Percentiles rank a stretch among this genome's conserved stretches.
phyloP scores from a whole-genome alignment of 306 rosid species.

The Casuarina cunninghamiana region DNA sequence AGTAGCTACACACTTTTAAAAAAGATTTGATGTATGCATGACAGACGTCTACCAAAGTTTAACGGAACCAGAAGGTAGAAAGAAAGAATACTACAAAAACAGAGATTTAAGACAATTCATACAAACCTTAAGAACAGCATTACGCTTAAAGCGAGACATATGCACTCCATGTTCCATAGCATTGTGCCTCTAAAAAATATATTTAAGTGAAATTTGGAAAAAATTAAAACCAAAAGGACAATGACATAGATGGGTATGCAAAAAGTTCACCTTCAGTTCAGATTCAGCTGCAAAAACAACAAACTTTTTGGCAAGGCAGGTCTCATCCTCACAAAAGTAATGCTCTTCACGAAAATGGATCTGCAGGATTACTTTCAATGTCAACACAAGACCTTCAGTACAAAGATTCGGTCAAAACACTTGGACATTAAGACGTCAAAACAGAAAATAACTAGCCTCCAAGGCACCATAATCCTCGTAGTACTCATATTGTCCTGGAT shows the following conservation, averaged over 20 bases:
- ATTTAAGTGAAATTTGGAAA: background rate
- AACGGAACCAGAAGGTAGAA: background rate
- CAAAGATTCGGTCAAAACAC: background rate
- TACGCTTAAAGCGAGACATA: background rate
- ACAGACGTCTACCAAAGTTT: background rate
- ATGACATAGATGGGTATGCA: background rate
- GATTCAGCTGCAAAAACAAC: constrained; percentile 51
- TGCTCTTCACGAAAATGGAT: constrained; percentile 56
- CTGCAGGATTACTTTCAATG: constrained; percentile 24
- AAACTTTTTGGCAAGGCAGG: constrained; percentile 55
- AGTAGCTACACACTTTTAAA: too few species aligned
- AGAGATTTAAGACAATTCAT: background rate
- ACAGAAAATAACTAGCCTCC: constrained; percentile 43
- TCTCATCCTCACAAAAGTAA: constrained; percentile 58
- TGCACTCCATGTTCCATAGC: constrained; percentile 13
- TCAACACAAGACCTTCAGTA: background rate
- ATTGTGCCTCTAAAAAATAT: constrained; percentile 11
- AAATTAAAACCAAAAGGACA: background rate
- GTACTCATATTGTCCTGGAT: constrained; percentile 51
- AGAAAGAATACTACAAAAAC: background rate
- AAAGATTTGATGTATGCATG: background rate
- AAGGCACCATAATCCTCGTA: constrained; percentile 55
- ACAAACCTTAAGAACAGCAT: constrained; percentile 7
- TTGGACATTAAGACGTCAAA: background rate
- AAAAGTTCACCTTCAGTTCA: constrained; percentile 53